A percentile compares a stretch with the other conserved stretches of the same genome.
These are phyloP conservation scores for Fusarium austroafricanum DNA, from an alignment of 2,329 filamentous ascomycete genomes.

Conservation along the genomic window DNA sequence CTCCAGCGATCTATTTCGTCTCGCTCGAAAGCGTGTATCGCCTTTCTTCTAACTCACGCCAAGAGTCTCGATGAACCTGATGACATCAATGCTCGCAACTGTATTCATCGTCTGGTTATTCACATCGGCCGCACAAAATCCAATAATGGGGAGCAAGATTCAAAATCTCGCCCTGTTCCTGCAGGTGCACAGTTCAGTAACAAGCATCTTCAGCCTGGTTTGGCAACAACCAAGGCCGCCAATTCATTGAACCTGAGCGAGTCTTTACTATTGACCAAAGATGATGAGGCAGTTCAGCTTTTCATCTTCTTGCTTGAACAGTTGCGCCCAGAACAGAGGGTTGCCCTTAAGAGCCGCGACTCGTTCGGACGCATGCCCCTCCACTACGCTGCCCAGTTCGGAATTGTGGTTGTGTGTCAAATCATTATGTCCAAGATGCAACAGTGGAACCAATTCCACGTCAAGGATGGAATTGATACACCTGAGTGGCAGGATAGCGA, in stretches of 20 bases:
- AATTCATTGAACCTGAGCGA: constrained; percentile 74
- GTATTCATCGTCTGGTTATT: constrained; percentile 91
- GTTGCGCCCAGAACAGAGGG: constrained; percentile 74
- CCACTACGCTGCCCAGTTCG: constrained; percentile 95
- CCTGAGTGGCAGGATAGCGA: constrained; percentile 92
- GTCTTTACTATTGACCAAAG: constrained; percentile 70
- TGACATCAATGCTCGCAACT: constrained; percentile 94
- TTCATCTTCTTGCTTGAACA: constrained; percentile 72
- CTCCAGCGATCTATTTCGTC: constrained; percentile 81
- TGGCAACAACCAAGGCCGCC: constrained; percentile 71
- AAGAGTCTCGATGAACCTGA: constrained; percentile 84
- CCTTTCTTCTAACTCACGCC: constrained; percentile 75
- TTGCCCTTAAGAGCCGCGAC: constrained; percentile 76
- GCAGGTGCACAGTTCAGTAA: constrained; percentile 67
- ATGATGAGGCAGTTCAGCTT: constrained; percentile 81
- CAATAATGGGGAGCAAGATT: constrained; percentile 60
- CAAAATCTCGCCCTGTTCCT: constrained; percentile 63
- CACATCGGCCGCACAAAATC: constrained; percentile 84
- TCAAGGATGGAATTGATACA: constrained; percentile 87
- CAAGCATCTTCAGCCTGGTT: constrained; percentile 83
- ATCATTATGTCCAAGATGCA: constrained; percentile 90
- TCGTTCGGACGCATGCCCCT: constrained; percentile 85
- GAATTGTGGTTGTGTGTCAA: constrained; percentile 90
- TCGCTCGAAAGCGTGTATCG: constrained; percentile 75
- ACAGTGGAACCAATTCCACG: constrained; percentile 87